Evolutionary conservation across 768 basidiomycete genomes (phyloP), one percentile per base, ranked within the genome.

Genomic region (Pisolithus microcarpus): DNA sequence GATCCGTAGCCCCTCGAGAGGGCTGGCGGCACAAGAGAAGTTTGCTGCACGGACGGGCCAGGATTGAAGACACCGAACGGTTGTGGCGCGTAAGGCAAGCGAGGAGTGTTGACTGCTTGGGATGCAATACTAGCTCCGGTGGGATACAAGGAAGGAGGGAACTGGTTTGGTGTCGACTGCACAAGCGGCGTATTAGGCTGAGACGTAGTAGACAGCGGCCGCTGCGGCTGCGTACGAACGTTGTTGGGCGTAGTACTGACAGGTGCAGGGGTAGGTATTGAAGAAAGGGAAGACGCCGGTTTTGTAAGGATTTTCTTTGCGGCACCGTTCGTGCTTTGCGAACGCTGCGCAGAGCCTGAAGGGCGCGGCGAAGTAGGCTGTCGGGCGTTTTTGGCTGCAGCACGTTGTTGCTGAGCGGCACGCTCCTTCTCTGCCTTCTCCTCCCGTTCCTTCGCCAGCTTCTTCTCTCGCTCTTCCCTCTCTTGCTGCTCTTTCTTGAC

Each of bases 401-500:
- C 73, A 55, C 76, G 79, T 54, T 82, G 79, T 57, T 75, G 75
- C 56, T 76, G 75, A 42, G 61, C 64, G 46, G 63, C 59, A 48
- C 75, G 75, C 39, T 74, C 73, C 54, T 75, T 75, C 44, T 73
- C 70, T 48, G 73, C 74, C 51, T 79, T 79, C 47, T 81, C 83
- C 45, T 75, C 77, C 52, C 81, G 79, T 65, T 85, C 85, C 57
- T 78, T 83, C 48, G 77, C 75, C 51, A 79, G 69, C 46, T 80
- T 83, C 65, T 79, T 78, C 58, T 81, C 79, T 51, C 85, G 83
- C 55, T 86, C 87, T 59, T 78, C 79, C 64, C 76, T 79, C 54
- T 80, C 80, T 76, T 59, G 72, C 48, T 76, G 72, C 49, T 78
- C 75, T 47, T 69, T 72, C 57, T 60, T 63, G 10, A 58, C 67